Percentiles rank a stretch among this genome's conserved stretches.
Conservation (phyloP, 257 asterid genomes). For the Fraxinus pennsylvanica region DNA sequence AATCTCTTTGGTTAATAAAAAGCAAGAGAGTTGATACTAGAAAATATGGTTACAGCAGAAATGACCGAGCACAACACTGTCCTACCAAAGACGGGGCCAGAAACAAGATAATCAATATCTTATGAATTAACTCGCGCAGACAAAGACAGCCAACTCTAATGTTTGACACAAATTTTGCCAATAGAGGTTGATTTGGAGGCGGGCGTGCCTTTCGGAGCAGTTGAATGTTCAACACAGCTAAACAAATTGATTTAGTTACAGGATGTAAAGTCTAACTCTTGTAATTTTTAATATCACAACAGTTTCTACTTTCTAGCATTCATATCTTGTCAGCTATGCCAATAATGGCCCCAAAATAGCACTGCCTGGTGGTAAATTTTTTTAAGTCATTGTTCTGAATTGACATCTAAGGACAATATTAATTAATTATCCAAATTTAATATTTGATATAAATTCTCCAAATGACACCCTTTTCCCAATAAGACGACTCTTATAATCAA, state of each 20-base stretch:
- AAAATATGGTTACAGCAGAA: no score
- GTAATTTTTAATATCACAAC: no score
- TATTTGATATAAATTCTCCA: neutral
- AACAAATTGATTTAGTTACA: neutral
- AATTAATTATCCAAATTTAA: neutral
- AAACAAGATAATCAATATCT: neutral
- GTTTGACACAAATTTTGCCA: neutral
- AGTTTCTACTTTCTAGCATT: no score
- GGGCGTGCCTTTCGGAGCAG: neutral
- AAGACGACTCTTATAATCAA: neutral
- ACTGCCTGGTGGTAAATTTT: neutral
- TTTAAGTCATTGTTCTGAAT: neutral
- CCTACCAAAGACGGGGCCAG: no score
- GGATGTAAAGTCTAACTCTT: neutral
- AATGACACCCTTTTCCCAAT: neutral
- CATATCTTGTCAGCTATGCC: neutral
- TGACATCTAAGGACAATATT: neutral
- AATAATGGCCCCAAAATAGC: neutral
- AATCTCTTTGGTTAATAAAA: no score
- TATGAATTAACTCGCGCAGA: no score
- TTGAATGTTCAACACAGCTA: neutral
- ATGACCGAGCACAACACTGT: no score
- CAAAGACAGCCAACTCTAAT: no score
- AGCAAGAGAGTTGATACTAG: no score
- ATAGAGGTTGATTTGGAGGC: neutral